Base-by-base conservation (phyloP, 2,329 filamentous ascomycete species). In the Fusarium mexicanum region DNA sequence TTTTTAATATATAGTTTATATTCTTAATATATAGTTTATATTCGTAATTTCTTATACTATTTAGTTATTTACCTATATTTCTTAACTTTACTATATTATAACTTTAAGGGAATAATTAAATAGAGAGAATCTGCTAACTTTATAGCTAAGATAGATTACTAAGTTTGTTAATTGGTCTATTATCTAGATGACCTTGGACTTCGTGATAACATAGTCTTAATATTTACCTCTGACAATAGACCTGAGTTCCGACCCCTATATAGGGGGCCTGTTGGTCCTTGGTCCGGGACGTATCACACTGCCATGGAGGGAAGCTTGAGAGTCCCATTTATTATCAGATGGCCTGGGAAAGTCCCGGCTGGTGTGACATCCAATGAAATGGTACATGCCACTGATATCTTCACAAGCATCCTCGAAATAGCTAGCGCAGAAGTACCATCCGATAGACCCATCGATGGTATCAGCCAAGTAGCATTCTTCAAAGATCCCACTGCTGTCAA, bases 201-300 rank as follows among this genome's bases (percentile, higher is more conserved):
- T 5, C 62, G 76, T 1, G 77, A 81, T 0, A 82, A 82, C 37
- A 82, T 80, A 0, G 74, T 81, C 13, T 60, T 82, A 72, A 80
- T 83, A 18, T 83, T 83, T 48, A 79, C 81, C 2, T 82, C 81
- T 0, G 81, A 83, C 68, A 82, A 83, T 16, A 81, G 81, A 0
- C 81, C 81, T 0, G 81, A 82, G 61, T 83, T 83, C 41, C 64
- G 81, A 22, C 65, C 73, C 1, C 81, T 81, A 0, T 81, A 81
- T 50, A 73, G 67, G 0, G 81, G 81, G 1, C 82, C 81, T 1
- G 81, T 81, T 1, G 81, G 81, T 0, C 80, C 80, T 0, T 83
- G 81, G 81, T 75, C 77, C 1, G 81, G 81, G 2, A 83, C 81
- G 0, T 83, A 82, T 24, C 80, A 83, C 31, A 83, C 80, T 0